These are phyloP conservation scores for Phytophthora constricta DNA, from an alignment of 352 stramenopile species.

Conservation along the genomic window DNA sequence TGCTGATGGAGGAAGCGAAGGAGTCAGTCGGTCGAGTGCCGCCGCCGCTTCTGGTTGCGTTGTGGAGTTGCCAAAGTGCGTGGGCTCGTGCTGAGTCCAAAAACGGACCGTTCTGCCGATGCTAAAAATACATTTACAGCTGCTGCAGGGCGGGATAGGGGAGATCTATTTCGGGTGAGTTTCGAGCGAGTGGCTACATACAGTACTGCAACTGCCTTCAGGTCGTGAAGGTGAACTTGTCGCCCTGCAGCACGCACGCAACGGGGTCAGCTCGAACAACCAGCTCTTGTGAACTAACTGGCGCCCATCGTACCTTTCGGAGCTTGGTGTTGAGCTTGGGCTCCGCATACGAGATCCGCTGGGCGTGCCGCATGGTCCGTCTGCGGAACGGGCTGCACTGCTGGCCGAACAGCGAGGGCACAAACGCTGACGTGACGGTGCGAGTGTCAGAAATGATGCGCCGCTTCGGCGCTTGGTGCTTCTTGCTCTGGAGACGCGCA, in stretches of 20 bases:
- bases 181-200: neutral
- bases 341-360: slow-evolving; percentile 66
- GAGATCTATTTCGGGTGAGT: slow-evolving; percentile 33
- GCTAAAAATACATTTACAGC: slow-evolving; percentile 39
- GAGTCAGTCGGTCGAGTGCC: slow-evolving; percentile 33
- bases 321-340: slow-evolving; percentile 86
- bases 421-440: slow-evolving; percentile 21
- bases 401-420: slow-evolving; percentile 20
- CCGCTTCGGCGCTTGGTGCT: slow-evolving; percentile 18
- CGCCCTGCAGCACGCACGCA: slow-evolving; percentile 45
- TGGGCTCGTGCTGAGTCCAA: slow-evolving; percentile 11
- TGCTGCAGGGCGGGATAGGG: slow-evolving; percentile 17
- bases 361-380: slow-evolving; percentile 36
- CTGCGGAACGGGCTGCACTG: slow-evolving; percentile 28
- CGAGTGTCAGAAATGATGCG: slow-evolving; percentile 20
- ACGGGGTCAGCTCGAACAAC: slow-evolving; percentile 14
- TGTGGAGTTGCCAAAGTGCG: slow-evolving; percentile 30
- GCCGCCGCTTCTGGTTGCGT: slow-evolving; percentile 37
- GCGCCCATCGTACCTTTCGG: slow-evolving; percentile 55
- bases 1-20: slow-evolving; percentile 1
- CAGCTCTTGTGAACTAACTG: neutral
- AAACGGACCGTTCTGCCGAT: slow-evolving; percentile 23
- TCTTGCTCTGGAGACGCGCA: slow-evolving; percentile 15
- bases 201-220: slow-evolving; percentile 37
- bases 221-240: slow-evolving; percentile 82